These are phyloP conservation scores for Monosporozyma aerobia DNA, from an alignment of 805 yeast genomes.

Conservation along the genomic window DNA sequence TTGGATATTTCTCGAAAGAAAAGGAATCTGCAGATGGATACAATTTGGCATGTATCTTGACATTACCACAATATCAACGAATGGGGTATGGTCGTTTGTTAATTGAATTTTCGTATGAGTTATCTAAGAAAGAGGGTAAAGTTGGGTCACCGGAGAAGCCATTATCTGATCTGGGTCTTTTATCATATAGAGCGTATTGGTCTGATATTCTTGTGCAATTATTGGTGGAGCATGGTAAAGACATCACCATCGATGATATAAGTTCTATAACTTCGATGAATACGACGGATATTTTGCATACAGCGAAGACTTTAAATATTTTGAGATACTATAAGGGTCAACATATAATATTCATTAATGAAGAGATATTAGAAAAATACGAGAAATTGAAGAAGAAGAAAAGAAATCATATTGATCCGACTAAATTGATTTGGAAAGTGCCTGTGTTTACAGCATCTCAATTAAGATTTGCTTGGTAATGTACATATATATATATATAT, in stretches of 20 bases:
- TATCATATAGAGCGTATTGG: slow-evolving; percentile 95
- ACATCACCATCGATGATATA: slow-evolving; percentile 83
- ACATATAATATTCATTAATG: slow-evolving; percentile 79
- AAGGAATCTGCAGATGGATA: slow-evolving; percentile 92
- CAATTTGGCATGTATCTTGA: slow-evolving; percentile 93
- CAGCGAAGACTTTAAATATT: slow-evolving; percentile 84
- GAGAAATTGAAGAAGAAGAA: slow-evolving; percentile 63
- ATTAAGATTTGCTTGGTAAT: slow-evolving; percentile 86
- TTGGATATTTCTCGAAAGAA: slow-evolving; percentile 94
- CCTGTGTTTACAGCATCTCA: slow-evolving; percentile 93
- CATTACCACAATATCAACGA: slow-evolving; percentile 93
- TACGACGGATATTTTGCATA: slow-evolving; percentile 88
- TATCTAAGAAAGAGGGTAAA: slow-evolving; percentile 80
- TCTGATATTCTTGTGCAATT: slow-evolving; percentile 75
- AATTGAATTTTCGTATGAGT: slow-evolving; percentile 87
- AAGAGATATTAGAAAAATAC: slow-evolving; percentile 67
- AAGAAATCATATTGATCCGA: slow-evolving; percentile 66
- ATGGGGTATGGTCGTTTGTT: slow-evolving; percentile 87
- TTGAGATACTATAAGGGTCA: slow-evolving; percentile 91
- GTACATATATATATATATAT: neutral
- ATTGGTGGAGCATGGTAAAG: slow-evolving; percentile 54
- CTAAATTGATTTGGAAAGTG: slow-evolving; percentile 79
- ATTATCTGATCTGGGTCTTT: slow-evolving; percentile 82
- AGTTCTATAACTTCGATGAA: slow-evolving; percentile 87
- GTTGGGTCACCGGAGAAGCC: slow-evolving; percentile 98